phyloP scores from a whole-genome alignment of 768 basidiomycete species.

The Suillus variegatus region DNA sequence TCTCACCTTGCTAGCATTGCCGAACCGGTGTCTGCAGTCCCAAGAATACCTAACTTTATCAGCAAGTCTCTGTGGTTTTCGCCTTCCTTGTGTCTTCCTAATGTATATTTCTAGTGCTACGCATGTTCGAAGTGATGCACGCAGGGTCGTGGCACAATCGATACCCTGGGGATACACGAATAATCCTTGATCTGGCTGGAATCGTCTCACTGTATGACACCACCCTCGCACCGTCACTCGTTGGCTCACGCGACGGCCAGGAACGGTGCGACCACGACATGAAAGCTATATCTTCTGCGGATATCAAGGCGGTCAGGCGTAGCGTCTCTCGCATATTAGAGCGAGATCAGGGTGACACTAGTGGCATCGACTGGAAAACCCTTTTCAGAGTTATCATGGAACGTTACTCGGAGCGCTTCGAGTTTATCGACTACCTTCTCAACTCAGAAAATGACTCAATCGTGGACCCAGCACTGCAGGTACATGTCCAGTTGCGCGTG shows the following conservation, averaged over 20 bases:
- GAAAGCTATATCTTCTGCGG: slow-evolving; percentile 15
- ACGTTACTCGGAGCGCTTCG: slow-evolving; percentile 43
- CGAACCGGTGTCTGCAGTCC: background rate
- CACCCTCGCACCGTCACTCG: slow-evolving; percentile 20
- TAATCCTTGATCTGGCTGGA: slow-evolving; percentile 23
- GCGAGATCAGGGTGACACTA: slow-evolving; percentile 13
- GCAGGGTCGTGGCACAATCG: slow-evolving; percentile 27
- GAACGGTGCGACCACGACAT: slow-evolving; percentile 24
- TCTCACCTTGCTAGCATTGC: background rate
- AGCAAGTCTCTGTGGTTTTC: background rate
- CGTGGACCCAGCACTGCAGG: slow-evolving; percentile 8
- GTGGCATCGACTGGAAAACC: slow-evolving; percentile 45
- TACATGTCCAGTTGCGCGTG: slow-evolving; percentile 22
- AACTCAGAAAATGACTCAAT: slow-evolving; percentile 11
- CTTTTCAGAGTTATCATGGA: slow-evolving; percentile 40
- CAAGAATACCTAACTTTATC: background rate
- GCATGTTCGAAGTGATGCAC: slow-evolving; percentile 17
- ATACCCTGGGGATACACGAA: slow-evolving; percentile 28
- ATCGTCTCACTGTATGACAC: slow-evolving; percentile 32
- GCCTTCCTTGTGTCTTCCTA: slow-evolving; percentile 5
- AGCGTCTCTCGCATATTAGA: slow-evolving; percentile 12
- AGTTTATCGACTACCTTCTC: slow-evolving; percentile 40
- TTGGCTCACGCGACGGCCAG: slow-evolving; percentile 15
- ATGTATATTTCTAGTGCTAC: background rate
- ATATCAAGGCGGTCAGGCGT: slow-evolving; percentile 10